Conservation (phyloP, 306 rosid species). For the Castanea crenata region DNA sequence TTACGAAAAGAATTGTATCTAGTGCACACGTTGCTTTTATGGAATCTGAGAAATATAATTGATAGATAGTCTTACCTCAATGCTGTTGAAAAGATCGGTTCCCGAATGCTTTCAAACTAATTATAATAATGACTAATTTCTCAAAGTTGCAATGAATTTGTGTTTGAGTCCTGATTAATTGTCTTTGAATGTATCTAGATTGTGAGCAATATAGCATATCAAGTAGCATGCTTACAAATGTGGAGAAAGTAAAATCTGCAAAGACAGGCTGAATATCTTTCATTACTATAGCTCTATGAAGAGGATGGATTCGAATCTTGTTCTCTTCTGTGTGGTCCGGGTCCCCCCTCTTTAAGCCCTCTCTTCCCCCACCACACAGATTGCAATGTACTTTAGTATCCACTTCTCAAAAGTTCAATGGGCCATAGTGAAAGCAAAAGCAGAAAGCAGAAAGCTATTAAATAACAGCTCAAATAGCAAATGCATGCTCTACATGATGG, state of each 20-base stretch:
- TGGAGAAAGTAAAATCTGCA: no score
- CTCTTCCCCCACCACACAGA: conserved; percentile 22
- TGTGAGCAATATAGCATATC: not conserved
- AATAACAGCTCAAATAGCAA: no score
- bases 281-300: not conserved
- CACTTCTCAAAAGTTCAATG: conserved; percentile 12
- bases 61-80: no score
- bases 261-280: not conserved
- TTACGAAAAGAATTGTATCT: no score
- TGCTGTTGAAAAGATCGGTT: no score
- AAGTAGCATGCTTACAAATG: not conserved
- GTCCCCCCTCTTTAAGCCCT: no score
- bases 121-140: no score
- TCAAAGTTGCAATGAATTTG: no score
- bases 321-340: not conserved
- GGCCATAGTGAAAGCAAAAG: not conserved
- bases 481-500: not conserved
- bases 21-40: no score
- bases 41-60: no score
- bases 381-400: conserved; percentile 27
- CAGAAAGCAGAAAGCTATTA: no score
- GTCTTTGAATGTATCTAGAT: not conserved
- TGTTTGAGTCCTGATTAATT: not conserved
- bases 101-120: no score
- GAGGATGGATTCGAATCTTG: conserved; percentile 1